A percentile compares a stretch with the other conserved stretches of the same genome.
Evolutionary conservation across 805 yeast genomes (phyloP).

Genomic region (Pichia heedii): DNA sequence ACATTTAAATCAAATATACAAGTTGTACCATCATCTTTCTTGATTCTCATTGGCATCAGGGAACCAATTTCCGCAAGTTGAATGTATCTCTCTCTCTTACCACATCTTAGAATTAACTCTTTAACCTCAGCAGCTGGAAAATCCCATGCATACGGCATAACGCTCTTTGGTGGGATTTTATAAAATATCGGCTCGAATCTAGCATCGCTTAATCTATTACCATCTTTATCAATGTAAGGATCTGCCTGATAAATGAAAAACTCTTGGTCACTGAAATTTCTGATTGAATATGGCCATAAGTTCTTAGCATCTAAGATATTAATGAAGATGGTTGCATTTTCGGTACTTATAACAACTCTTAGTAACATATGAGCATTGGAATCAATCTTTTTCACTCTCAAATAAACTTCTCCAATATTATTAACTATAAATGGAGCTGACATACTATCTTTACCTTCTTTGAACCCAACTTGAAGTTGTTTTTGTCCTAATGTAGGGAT

Average conservation of each 20-base stretch:
- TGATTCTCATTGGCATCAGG: constrained; percentile 70
- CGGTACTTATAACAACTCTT: constrained; percentile 67
- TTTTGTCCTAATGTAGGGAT: constrained; percentile 49
- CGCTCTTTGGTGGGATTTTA: constrained; percentile 77
- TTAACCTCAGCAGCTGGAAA: constrained; percentile 84
- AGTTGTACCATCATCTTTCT: neutral
- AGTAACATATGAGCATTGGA: constrained; percentile 56
- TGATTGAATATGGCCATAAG: constrained; percentile 86
- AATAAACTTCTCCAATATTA: constrained; percentile 73
- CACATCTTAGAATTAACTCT: constrained; percentile 65
- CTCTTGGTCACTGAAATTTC: constrained; percentile 84
- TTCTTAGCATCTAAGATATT: constrained; percentile 63
- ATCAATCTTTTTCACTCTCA: constrained; percentile 59
- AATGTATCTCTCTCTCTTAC: constrained; percentile 65
- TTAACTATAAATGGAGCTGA: constrained; percentile 81
- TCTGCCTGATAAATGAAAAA: constrained; percentile 81
- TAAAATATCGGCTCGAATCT: constrained; percentile 73
- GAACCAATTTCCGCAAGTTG: constrained; percentile 92
- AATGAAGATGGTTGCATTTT: constrained; percentile 73
- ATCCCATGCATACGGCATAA: constrained; percentile 98
- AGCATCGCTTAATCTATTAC: constrained; percentile 45
- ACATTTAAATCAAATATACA: constrained; percentile 79
- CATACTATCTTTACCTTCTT: constrained; percentile 56
- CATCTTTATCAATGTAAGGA: constrained; percentile 59
- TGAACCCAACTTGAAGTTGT: constrained; percentile 51